Conservation (phyloP, 331 rosid genomes). For the Telfairia occidentalis region DNA sequence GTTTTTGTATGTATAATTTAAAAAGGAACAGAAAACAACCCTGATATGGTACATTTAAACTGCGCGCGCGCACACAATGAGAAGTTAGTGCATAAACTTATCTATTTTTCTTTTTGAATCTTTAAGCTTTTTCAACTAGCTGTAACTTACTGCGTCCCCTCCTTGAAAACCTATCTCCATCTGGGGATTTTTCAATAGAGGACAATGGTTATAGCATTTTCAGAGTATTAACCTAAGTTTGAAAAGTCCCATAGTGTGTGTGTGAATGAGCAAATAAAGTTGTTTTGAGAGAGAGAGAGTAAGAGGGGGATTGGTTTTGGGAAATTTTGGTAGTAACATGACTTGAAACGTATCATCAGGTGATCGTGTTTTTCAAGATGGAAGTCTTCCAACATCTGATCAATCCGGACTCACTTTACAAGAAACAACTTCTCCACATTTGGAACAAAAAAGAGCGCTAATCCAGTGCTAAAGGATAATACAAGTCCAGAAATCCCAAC, state of each 20-base stretch:
- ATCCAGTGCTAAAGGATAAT: background rate
- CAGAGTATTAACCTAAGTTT: background rate
- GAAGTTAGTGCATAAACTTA: no score
- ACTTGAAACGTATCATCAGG: background rate
- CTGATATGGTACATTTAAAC: no score
- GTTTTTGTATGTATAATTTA: no score
- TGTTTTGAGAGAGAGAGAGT: background rate
- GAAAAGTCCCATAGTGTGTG: background rate
- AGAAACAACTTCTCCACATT: slow-evolving; percentile 4
- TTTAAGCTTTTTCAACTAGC: no score
- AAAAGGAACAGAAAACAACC: no score
- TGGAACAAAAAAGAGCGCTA: slow-evolving; percentile 1
- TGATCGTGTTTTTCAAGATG: background rate
- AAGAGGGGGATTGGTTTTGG: background rate
- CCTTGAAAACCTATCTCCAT: background rate
- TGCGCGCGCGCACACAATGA: no score
- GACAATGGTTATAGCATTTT: background rate
- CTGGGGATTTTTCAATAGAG: background rate
- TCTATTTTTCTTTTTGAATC: no score
- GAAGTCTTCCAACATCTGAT: background rate
- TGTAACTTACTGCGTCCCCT: no score
- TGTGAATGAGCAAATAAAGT: no score
- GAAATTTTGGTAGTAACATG: background rate
- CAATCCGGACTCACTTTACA: background rate
- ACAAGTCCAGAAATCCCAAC: background rate